phyloP scores from a whole-genome alignment of 1,284 basidiomycete species.

The Ustilago shanxiensis region DNA sequence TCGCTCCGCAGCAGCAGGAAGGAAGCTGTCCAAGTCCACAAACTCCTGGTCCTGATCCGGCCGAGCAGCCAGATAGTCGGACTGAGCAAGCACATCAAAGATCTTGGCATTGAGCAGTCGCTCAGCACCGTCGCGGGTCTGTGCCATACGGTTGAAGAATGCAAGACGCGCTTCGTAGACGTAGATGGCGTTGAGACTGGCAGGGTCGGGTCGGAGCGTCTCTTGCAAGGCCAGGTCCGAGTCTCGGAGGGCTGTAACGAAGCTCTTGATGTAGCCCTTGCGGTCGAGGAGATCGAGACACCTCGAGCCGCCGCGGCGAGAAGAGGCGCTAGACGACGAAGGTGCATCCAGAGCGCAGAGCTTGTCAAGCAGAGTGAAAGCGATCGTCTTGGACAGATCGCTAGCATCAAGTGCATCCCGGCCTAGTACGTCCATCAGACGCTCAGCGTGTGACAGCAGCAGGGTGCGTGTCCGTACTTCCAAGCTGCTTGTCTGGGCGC shows the following conservation, averaged over 20 bases:
- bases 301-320: constrained; percentile 68
- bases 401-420: constrained; percentile 93
- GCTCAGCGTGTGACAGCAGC: constrained; percentile 75
- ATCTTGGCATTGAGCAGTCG: constrained; percentile 84
- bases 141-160: constrained; percentile 84
- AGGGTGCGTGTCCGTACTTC: constrained; percentile 76
- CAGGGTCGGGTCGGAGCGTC: constrained; percentile 88
- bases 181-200: constrained; percentile 91
- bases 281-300: constrained; percentile 78
- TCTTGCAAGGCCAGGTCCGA: constrained; percentile 82
- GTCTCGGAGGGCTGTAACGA: constrained; percentile 86
- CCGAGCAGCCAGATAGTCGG: constrained; percentile 85
- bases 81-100: constrained; percentile 83
- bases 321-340: constrained; percentile 42
- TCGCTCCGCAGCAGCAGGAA: constrained; percentile 86
- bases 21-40: constrained; percentile 85
- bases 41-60: constrained; percentile 85
- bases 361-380: constrained; percentile 86
- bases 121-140: constrained; percentile 85
- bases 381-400: constrained; percentile 95
- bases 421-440: constrained; percentile 81
- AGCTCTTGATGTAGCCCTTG: constrained; percentile 85
- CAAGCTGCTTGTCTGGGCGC: constrained; percentile 71
- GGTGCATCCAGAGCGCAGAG: constrained; percentile 73
- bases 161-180: constrained; percentile 96